Base-by-base conservation (phyloP, 2,329 filamentous ascomycete genomes). In the Aspergillus niger region DNA sequence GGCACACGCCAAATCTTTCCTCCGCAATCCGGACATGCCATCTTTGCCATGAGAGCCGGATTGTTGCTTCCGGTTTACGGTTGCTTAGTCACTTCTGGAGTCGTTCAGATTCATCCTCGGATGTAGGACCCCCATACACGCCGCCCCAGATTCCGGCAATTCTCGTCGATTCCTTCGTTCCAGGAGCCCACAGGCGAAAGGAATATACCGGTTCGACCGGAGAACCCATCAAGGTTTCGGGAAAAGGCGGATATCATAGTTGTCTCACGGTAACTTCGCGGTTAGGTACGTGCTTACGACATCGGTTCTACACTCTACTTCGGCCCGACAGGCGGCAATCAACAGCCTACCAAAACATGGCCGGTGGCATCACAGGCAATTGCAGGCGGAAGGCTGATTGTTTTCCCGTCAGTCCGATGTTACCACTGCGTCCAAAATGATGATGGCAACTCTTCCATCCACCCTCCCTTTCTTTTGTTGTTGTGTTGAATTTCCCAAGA, bases 181-280 rank as follows among this genome's bases (percentile, higher is more conserved):
- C 41, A 55, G 26, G 44, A 20, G 22, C 15, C 13, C 24, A 49
- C n/a, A 49, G 3, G 51, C 47, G 44, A 65, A 62, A 62, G 51
- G 49, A 58, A 56, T 47, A 20, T 55, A 47, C 67, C 64, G 61
- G 61, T 56, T 61, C 57, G 52, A 48, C 60, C 60, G 55, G 41
- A 54, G 51, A 30, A 53, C 51, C 60, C 50, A 50, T 63, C 41
- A 24, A 49, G 36, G 20, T 26, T 38, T 74, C 72, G 73, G 73
- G 62, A 73, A 75, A 74, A 74, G 70, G 71, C 72, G 72, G 72
- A 63, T 64, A 53, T 57, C 57, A 63, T 60, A 54, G 43, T 57
- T 28, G 17, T 56, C 54, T 53, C 61, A 67, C 69, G 65, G 65
- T 49, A 66, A 67, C 63, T 61, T 50, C 13, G 50, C 52, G 56